phyloP scores from a whole-genome alignment of 768 basidiomycete species.

The Phanerodontia chrysosporium region DNA sequence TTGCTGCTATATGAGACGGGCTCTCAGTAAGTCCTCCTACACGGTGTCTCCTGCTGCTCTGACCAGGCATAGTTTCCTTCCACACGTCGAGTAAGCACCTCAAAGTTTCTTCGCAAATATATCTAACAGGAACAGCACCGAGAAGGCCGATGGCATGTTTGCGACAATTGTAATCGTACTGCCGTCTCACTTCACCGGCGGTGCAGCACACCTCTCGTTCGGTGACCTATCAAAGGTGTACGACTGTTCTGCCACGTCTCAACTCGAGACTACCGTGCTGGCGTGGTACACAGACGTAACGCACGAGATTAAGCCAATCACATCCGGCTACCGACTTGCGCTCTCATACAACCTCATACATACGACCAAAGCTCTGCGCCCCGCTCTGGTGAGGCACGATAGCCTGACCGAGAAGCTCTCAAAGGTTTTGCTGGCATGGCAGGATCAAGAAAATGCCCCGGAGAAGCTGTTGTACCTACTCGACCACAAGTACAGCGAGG shows the following conservation, averaged over 20 bases:
- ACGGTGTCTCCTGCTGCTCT: neutral
- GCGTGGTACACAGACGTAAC: slow-evolving; percentile 53
- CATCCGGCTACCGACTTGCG: slow-evolving; percentile 45
- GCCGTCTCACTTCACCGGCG: slow-evolving; percentile 42
- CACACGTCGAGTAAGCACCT: slow-evolving; percentile 41
- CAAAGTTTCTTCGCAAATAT: neutral
- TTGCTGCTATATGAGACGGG: slow-evolving; percentile 44
- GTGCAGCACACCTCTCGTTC: slow-evolving; percentile 41
- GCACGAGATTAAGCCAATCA: slow-evolving; percentile 47
- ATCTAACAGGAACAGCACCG: slow-evolving; percentile 30
- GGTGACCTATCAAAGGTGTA: slow-evolving; percentile 29
- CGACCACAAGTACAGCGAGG: slow-evolving; percentile 30
- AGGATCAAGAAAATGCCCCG: slow-evolving; percentile 19
- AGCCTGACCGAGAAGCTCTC: slow-evolving; percentile 17
- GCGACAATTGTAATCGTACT: slow-evolving; percentile 46
- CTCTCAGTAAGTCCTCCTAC: slow-evolving; percentile 38
- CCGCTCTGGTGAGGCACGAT: slow-evolving; percentile 27
- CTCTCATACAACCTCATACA: slow-evolving; percentile 51
- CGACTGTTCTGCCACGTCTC: slow-evolving; percentile 31
- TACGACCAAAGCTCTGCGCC: slow-evolving; percentile 21
- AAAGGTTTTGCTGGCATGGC: slow-evolving; percentile 36
- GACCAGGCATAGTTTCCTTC: slow-evolving; percentile 29
- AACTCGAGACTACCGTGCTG: slow-evolving; percentile 32
- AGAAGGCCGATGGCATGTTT: slow-evolving; percentile 46
- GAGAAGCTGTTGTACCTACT: slow-evolving; percentile 30